Percentiles rank a stretch among this genome's conserved stretches.
These are phyloP conservation scores for Vishniacozyma victoriae DNA, from an alignment of 768 basidiomycete species.

Conservation along the genomic window DNA sequence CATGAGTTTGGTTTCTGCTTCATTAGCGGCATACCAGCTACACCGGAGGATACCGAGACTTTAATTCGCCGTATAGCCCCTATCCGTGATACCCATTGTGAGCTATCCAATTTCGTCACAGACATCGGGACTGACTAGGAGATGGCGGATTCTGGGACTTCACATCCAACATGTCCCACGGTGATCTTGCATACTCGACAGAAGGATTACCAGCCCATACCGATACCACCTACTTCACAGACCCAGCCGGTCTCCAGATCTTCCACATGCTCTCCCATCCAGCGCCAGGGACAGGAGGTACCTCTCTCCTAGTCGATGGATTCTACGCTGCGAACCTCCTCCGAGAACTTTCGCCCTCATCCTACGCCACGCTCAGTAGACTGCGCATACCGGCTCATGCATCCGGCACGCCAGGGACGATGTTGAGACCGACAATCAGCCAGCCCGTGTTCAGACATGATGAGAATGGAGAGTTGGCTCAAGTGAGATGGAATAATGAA, in stretches of 20 bases:
- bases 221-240: conserved; percentile 72
- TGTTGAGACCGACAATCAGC: conserved; percentile 53
- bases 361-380: conserved; percentile 63
- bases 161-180: conserved; percentile 79
- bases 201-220: conserved; percentile 80
- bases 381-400: conserved; percentile 76
- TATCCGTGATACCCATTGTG: conserved; percentile 79
- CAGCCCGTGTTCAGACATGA: conserved; percentile 73
- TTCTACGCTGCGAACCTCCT: conserved; percentile 84
- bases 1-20: conserved; percentile 85
- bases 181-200: conserved; percentile 90
- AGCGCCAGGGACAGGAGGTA: conserved; percentile 70
- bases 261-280: conserved; percentile 78
- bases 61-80: conserved; percentile 71
- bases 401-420: conserved; percentile 61
- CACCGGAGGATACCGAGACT: conserved; percentile 75
- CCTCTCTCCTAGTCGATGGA: conserved; percentile 88
- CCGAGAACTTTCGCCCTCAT: conserved; percentile 62
- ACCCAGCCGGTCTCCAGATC: conserved; percentile 90
- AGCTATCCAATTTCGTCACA: conserved; percentile 8
- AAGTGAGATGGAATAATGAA: conserved; percentile 91
- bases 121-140: conserved; percentile 46
- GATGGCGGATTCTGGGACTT: conserved; percentile 98
- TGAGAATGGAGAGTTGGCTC: conserved; percentile 58
- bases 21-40: conserved; percentile 70